These are phyloP conservation scores for Colletotrichum sp. DNA, from an alignment of 2,329 filamentous ascomycete genomes.

Conservation along the genomic window DNA sequence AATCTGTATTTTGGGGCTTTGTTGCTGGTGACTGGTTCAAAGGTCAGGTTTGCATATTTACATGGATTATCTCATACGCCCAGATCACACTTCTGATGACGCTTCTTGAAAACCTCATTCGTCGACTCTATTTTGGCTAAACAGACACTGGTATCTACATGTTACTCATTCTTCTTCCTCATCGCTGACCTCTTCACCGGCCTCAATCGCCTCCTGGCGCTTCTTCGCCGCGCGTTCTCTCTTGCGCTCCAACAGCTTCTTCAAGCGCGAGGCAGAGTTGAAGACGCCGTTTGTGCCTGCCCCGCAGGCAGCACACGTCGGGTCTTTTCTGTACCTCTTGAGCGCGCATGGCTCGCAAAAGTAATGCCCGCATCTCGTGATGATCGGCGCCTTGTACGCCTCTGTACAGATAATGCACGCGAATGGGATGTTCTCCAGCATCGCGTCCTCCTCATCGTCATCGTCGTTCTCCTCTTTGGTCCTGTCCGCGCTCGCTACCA, in stretches of 20 bases:
- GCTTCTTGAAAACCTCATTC: neutral
- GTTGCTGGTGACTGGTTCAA: neutral
- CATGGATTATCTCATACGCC: neutral
- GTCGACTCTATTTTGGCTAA: neutral
- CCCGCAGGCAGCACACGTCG: slow-evolving; percentile 85
- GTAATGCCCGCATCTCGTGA: slow-evolving; percentile 94
- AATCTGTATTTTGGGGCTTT: neutral
- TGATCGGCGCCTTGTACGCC: slow-evolving; percentile 78
- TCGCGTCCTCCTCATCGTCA: slow-evolving; percentile 66
- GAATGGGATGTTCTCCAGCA: slow-evolving; percentile 87
- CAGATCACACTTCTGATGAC: neutral
- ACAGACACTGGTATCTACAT: slow-evolving; percentile 1
- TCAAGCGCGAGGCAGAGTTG: slow-evolving; percentile 83
- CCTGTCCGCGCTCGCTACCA: slow-evolving; percentile 65
- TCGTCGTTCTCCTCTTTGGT: slow-evolving; percentile 42
- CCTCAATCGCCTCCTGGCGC: slow-evolving; percentile 57
- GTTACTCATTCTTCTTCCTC: slow-evolving; percentile 41
- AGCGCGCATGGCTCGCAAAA: slow-evolving; percentile 93
- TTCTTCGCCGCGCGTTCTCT: slow-evolving; percentile 63
- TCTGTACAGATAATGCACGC: slow-evolving; percentile 86
- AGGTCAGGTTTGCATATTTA: neutral
- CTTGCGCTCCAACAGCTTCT: slow-evolving; percentile 80
- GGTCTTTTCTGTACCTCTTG: slow-evolving; percentile 84
- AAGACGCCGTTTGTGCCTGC: slow-evolving; percentile 88
- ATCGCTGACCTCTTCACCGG: slow-evolving; percentile 54